Base-by-base conservation (phyloP, 176 grass and related monocot genomes). In the maize (Zea mays) region DNA sequence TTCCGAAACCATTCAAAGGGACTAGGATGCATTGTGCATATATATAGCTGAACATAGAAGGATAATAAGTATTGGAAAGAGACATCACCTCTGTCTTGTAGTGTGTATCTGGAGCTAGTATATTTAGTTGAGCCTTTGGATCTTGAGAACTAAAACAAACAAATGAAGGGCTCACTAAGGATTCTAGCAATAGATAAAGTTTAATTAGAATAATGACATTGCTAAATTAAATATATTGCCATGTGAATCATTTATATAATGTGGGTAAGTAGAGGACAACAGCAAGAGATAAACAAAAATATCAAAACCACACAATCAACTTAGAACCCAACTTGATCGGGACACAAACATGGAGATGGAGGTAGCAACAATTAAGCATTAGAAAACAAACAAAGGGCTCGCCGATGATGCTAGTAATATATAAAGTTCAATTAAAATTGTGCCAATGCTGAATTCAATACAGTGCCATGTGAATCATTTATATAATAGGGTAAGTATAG, bases 71-170 rank as follows among this genome's bases (percentile, higher is more conserved):
- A 19, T 13, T 40, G 37, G 8, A 21, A 20, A 58, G 3, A 39
- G 59, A 86, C 63, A 17, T 33, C 74, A 89, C 90, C 81, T 93
- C 90, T 62, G 84, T 93, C 81, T 46, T 86, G 56, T 71, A 86
- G 62, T 79, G 86, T 60, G 81, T 86, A 84, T 93, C 90, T 51
- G 72, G 79, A 84, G 86, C 83, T 61, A 84, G 90, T 81, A 93
- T 82, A 62, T 93, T 93, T 56, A 93, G 63, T 21, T 86, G 83
- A 35, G 90, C 75, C 54, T 89, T 93, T 86, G 86, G 86, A 71
- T 89, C 86, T 89, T 89, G 67, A 52, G 86, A 86, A 49, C 80
- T 89, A 77, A 80, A 89, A 86, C 13, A 36, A 45, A 55, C 3
- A 78, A 46, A 51, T 8, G 50, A 65, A 82, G n/a, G 65, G 35